A percentile compares a stretch with the other conserved stretches of the same genome.
phyloP scores from a whole-genome alignment of 495 filamentous ascomycete genomes.

The Margaritispora aquatica region DNA sequence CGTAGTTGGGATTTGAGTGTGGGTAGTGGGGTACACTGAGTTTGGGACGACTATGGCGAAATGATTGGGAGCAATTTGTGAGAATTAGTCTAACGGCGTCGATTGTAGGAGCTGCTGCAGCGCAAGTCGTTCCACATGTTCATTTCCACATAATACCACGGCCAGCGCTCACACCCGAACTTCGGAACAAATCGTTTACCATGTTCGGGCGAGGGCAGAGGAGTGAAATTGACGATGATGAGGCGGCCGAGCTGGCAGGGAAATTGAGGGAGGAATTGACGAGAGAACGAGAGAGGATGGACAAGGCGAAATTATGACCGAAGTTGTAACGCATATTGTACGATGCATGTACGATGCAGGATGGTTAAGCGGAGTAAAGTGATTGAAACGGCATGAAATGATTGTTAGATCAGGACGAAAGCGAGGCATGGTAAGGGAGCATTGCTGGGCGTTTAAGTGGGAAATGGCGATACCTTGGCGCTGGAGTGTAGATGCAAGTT shows the following conservation, averaged over 20 bases:
- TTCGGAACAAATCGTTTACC: conserved; percentile 48
- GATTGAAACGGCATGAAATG: background rate
- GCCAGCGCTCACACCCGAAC: conserved; percentile 39
- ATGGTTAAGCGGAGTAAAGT: too few species aligned
- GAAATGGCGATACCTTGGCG: background rate
- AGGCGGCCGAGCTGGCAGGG: conserved; percentile 57
- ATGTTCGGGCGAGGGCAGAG: conserved; percentile 84
- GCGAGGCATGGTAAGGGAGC: background rate
- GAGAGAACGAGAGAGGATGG: conserved; percentile 3
- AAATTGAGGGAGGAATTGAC: conserved; percentile 56
- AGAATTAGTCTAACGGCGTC: background rate
- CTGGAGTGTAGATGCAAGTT: background rate
- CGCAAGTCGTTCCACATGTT: conserved; percentile 85
- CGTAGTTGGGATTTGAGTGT: too few species aligned
- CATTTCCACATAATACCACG: conserved; percentile 92
- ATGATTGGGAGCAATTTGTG: too few species aligned
- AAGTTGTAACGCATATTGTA: too few species aligned
- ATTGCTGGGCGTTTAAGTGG: background rate
- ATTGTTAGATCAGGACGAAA: background rate
- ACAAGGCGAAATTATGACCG: conserved; percentile 1
- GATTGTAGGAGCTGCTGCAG: conserved; percentile 66
- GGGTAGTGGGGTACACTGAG: too few species aligned
- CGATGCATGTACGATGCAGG: too few species aligned
- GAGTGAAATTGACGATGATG: conserved; percentile 82
- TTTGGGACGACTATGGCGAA: background rate